phyloP scores from a whole-genome alignment of 495 filamentous ascomycete species.

The Monascus purpureus region DNA sequence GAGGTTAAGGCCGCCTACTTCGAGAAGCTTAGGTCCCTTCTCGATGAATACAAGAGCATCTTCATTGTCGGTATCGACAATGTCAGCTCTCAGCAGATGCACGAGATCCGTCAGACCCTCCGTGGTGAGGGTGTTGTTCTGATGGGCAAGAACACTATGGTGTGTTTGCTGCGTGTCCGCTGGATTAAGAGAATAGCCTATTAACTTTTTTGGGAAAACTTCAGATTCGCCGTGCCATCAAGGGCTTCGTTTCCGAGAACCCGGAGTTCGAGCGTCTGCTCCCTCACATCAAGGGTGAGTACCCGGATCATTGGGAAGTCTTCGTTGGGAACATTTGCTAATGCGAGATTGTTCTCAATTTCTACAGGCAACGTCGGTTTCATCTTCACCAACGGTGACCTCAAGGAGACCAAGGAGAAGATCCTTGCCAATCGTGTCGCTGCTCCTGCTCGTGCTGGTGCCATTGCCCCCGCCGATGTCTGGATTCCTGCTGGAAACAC shows the following conservation, averaged over 20 bases:
- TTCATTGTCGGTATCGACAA: conserved; percentile 97
- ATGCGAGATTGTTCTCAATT: neutral
- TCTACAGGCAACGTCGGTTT: conserved; percentile 80
- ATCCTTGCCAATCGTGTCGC: conserved; percentile 95
- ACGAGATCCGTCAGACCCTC: conserved; percentile 90
- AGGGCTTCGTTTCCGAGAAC: conserved; percentile 79
- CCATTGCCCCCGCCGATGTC: conserved; percentile 78
- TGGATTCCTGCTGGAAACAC: conserved; percentile 96
- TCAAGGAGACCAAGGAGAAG: conserved; percentile 82
- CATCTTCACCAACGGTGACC: conserved; percentile 96
- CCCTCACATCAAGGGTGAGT: conserved; percentile 72
- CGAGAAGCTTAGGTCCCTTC: conserved; percentile 91
- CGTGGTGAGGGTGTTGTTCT: conserved; percentile 83
- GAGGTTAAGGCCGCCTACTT: conserved; percentile 95
- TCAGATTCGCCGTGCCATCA: conserved; percentile 89
- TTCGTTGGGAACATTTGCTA: neutral
- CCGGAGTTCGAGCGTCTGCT: conserved; percentile 97
- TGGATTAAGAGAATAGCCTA: no score
- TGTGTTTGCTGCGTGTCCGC: conserved; percentile 26
- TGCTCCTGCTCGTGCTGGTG: conserved; percentile 93
- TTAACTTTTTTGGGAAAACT: no score
- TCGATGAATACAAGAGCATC: conserved; percentile 84
- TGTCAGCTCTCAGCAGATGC: conserved; percentile 99
- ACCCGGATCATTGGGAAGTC: neutral
- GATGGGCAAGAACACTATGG: conserved; percentile 99